Percentiles rank a stretch among this genome's conserved stretches.
These are phyloP conservation scores for Ballota nigra DNA, from an alignment of 257 asterid genomes.

Conservation along the genomic window DNA sequence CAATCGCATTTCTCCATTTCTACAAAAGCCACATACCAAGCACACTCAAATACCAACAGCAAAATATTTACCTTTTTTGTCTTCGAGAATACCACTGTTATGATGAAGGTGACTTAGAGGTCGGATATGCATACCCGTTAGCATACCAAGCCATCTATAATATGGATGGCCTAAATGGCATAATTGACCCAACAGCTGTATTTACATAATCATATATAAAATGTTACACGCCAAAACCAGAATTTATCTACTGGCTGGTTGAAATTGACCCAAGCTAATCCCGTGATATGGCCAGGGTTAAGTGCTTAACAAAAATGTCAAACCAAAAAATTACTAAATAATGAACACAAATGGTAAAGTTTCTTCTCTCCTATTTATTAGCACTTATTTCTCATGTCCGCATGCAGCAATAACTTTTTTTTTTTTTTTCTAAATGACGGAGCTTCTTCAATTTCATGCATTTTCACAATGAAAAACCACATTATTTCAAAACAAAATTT, in stretches of 20 bases:
- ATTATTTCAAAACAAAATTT: background rate
- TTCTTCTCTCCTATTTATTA: background rate
- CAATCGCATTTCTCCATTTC: too few species aligned
- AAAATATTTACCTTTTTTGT: too few species aligned
- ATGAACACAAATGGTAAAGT: background rate
- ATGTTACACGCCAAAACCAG: background rate
- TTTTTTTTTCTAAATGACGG: background rate
- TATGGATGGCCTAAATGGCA: background rate
- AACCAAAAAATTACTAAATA: background rate
- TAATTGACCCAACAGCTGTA: background rate
- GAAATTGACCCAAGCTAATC: background rate
- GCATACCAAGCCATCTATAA: too few species aligned
- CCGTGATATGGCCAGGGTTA: background rate
- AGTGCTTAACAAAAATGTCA: background rate
- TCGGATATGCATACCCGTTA: too few species aligned
- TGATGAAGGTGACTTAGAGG: too few species aligned
- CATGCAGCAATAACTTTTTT: background rate
- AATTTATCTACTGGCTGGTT: background rate
- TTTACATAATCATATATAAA: background rate
- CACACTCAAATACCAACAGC: too few species aligned
- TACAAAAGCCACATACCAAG: too few species aligned
- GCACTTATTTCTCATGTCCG: background rate
- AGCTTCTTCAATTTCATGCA: background rate
- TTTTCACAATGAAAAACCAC: background rate
- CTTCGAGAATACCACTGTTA: too few species aligned